Conservation (phyloP, 805 yeast species). For the Soucietia sequanensis region DNA sequence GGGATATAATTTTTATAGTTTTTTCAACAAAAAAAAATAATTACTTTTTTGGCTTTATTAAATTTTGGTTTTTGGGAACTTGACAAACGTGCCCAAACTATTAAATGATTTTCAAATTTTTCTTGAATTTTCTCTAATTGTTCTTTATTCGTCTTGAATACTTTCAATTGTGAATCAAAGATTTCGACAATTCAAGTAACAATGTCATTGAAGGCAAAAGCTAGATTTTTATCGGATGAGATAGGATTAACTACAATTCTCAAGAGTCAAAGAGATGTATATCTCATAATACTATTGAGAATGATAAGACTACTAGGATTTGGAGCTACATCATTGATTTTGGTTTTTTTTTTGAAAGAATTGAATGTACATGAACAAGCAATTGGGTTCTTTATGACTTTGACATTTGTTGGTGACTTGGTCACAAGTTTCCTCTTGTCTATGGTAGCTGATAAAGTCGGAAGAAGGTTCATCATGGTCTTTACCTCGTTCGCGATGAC, state of each 20-base stretch:
- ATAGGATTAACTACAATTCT: slow-evolving; percentile 33
- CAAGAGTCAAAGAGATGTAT: slow-evolving; percentile 29
- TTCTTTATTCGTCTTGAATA: no score
- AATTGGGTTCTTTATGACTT: slow-evolving; percentile 50
- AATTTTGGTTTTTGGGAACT: no score
- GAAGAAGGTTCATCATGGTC: slow-evolving; percentile 41
- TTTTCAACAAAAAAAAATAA: no score
- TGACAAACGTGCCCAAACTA: no score
- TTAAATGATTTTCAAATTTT: no score
- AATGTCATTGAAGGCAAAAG: no score
- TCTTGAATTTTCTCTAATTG: no score
- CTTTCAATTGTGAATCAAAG: no score
- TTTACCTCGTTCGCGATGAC: slow-evolving; percentile 42
- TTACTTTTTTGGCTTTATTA: no score
- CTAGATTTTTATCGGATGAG: slow-evolving; percentile 21
- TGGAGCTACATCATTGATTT: slow-evolving; percentile 36
- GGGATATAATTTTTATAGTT: no score
- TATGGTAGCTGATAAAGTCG: slow-evolving; percentile 45
- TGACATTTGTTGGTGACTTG: slow-evolving; percentile 52
- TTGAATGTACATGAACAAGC: slow-evolving; percentile 39
- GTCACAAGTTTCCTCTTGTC: slow-evolving; percentile 47
- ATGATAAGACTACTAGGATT: slow-evolving; percentile 35
- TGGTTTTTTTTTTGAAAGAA: slow-evolving; percentile 45
- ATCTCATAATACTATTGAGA: slow-evolving; percentile 28
- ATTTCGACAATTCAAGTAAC: no score